phyloP scores from a whole-genome alignment of 2,329 filamentous ascomycete species.

The Tolypocladium paradoxum region DNA sequence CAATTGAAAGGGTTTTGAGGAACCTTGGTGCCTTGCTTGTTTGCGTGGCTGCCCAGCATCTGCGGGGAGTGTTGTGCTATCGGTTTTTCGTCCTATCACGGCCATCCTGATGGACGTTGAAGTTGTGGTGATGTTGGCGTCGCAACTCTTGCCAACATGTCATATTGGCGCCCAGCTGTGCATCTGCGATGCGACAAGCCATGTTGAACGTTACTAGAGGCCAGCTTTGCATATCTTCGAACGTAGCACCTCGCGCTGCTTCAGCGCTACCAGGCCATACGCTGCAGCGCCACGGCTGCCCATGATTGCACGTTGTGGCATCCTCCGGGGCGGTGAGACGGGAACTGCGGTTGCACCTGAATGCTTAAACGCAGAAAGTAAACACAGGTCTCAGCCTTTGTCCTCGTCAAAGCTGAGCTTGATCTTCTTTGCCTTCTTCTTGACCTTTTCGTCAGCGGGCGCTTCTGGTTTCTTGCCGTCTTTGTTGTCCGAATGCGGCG shows the following conservation, averaged over 20 bases:
- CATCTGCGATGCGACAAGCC: background rate
- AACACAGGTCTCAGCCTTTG: constrained; percentile 26
- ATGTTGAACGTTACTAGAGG: background rate
- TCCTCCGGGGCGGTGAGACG: background rate
- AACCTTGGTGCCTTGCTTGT: constrained; percentile 11
- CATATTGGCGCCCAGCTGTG: background rate
- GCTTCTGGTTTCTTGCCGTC: constrained; percentile 7
- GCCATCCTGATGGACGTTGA: background rate
- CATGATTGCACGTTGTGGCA: background rate
- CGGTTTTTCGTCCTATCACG: background rate
- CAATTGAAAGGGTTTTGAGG: constrained; percentile 21
- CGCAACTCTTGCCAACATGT: background rate
- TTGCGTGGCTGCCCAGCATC: background rate
- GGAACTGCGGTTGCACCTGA: background rate
- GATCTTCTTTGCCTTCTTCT: constrained; percentile 52
- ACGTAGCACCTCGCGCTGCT: background rate
- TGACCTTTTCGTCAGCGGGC: constrained; percentile 22
- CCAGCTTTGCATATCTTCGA: background rate
- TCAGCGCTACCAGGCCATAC: background rate
- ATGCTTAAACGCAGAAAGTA: background rate
- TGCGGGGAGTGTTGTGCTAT: background rate
- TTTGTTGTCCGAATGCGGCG: constrained; percentile 5
- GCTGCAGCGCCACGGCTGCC: background rate
- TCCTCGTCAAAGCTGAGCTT: constrained; percentile 59
- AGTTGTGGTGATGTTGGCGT: background rate